phyloP scores from a whole-genome alignment of 1,284 basidiomycete species.

The Leccinum variabile region DNA sequence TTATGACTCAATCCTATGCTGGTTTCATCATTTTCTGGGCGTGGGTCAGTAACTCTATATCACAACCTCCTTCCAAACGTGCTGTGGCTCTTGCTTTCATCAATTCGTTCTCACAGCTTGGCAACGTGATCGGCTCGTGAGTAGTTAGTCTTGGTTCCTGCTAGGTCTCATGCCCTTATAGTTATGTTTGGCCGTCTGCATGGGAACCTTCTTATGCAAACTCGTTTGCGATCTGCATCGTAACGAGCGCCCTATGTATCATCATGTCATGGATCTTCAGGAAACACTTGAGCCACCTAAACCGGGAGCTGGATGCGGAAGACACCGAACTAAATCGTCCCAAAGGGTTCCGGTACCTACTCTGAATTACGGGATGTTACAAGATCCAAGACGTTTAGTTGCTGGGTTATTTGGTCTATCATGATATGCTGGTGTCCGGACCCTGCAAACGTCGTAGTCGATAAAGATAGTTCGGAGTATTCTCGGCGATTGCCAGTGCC shows the following conservation, averaged over 20 bases:
- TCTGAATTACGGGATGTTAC: slow-evolving; percentile 23
- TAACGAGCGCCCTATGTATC: slow-evolving; percentile 46
- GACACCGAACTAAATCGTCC: slow-evolving; percentile 41
- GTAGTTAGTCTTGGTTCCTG: slow-evolving; percentile 31
- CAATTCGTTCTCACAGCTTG: slow-evolving; percentile 72
- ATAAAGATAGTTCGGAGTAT: slow-evolving; percentile 1
- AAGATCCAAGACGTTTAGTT: not conserved
- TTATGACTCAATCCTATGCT: slow-evolving; percentile 75
- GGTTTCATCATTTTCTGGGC: slow-evolving; percentile 69
- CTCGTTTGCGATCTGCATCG: slow-evolving; percentile 52
- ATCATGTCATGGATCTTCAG: slow-evolving; percentile 58
- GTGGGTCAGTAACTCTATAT: slow-evolving; percentile 71
- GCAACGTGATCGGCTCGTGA: slow-evolving; percentile 76
- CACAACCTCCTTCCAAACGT: slow-evolving; percentile 68
- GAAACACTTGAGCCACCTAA: slow-evolving; percentile 49
- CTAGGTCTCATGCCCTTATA: slow-evolving; percentile 20
- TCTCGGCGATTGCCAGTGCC: slow-evolving; percentile 5
- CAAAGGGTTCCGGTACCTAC: slow-evolving; percentile 52
- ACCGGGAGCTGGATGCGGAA: slow-evolving; percentile 41
- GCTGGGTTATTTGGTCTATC: no score
- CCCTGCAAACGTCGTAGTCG: not conserved
- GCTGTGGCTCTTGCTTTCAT: slow-evolving; percentile 76
- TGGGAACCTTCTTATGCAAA: slow-evolving; percentile 42
- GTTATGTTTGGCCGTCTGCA: slow-evolving; percentile 43
- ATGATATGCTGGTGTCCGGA: not conserved